Evolutionary conservation across 805 yeast genomes (phyloP), one percentile per base, ranked within the genome.

Genomic region (Torulaspora maleeae): DNA sequence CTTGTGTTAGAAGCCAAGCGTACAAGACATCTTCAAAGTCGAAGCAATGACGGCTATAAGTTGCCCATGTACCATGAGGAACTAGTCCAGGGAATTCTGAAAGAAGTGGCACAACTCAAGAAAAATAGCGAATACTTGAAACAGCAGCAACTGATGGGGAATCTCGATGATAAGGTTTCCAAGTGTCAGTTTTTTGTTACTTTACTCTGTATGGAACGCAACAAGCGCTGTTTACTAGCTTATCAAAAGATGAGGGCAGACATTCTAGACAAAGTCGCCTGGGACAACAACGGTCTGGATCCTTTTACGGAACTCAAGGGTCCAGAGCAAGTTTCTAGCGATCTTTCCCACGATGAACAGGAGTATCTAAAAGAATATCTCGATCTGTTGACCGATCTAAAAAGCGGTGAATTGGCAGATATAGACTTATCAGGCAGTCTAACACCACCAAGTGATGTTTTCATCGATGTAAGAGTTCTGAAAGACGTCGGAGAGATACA

Each of bases 401-500:
- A 87, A 59, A 86, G 93, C 8, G 62, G 66, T 17, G 77, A 78
- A 3, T 79, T 87, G 67, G 76, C 86, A 0, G 96, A 89, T 53
- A 68, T 91, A 13, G 99, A 93, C 59, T 68, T 93, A 20, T 79
- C 91, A 24, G 98, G 97, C 0, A 80, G 86, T n/a, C 60, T 93
- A 53, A 86, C 78, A 17, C 99, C 99, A 0, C 98, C 99, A 1
- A 78, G 77, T 29, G 95, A 88, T 54, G 85, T 93, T 24, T 93
- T 91, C 56, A 86, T 91, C 8, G 99, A 91, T 59, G 98, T 93
- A 4, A 71, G 99, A 47, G 98, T 91, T 6, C 67, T 91, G 41
- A 85, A 85, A 61, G 95, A 91, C 58, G 97, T 95, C 0, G 99
- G 99, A 1, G 98, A 93, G 61, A 88, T 91, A 28, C 96, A 90